Conservation (phyloP, 2,329 filamentous ascomycete species). For the Fusarium continuum region DNA sequence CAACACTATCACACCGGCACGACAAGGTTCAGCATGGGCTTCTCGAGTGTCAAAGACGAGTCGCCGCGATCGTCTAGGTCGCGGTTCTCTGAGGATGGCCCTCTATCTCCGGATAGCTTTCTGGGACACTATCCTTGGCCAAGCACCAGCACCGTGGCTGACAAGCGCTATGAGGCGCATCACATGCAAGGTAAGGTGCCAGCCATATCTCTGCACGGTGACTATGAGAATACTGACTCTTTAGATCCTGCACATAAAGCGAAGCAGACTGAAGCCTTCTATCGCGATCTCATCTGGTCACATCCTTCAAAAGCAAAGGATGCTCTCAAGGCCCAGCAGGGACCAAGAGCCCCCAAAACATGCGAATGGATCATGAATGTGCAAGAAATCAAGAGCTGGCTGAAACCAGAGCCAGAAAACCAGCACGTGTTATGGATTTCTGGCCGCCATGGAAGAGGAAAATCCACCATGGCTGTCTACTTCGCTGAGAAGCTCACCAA, state of each 20-base stretch:
- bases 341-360: conserved; percentile 11
- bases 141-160: conserved; percentile 23
- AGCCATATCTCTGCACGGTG: neutral
- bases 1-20: neutral
- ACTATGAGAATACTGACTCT: neutral
- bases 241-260: conserved; percentile 11
- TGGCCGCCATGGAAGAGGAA: conserved; percentile 13
- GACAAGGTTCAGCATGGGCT: conserved; percentile 4
- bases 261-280: conserved; percentile 20
- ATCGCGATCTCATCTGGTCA: conserved; percentile 23
- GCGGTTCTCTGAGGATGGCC: conserved; percentile 19
- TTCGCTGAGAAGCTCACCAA: conserved; percentile 19
- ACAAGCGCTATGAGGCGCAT: conserved; percentile 17
- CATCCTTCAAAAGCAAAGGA: conserved; percentile 17
- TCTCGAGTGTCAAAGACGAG: conserved; percentile 4
- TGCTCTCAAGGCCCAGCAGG: conserved; percentile 22
- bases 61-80: conserved; percentile 25
- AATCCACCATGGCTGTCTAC: conserved; percentile 19
- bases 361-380: conserved; percentile 27
- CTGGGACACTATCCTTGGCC: conserved; percentile 29
- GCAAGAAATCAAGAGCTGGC: conserved; percentile 7
- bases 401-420: conserved; percentile 6
- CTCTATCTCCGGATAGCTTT: conserved; percentile 24
- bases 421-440: conserved; percentile 16
- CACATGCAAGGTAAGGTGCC: conserved; percentile 13